phyloP scores from a whole-genome alignment of 179 eudicot species.

The Spinacia oleracea region DNA sequence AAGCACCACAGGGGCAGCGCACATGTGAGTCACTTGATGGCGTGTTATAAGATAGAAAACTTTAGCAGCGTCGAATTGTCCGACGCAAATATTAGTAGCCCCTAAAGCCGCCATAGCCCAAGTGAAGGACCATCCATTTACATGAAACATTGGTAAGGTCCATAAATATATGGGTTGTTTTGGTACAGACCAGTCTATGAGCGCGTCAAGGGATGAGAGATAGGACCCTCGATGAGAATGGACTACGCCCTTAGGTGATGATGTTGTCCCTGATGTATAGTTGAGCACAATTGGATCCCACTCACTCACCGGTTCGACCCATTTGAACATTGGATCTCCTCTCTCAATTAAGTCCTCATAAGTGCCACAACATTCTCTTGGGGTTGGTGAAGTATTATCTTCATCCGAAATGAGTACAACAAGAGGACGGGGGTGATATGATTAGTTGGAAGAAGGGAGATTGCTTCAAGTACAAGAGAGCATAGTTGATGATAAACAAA shows the following conservation, averaged over 20 bases:
- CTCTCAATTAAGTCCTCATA: background rate
- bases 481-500: background rate
- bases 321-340: conserved; percentile 9
- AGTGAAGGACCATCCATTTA: conserved; percentile 17
- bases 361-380: background rate
- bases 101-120: conserved; percentile 30
- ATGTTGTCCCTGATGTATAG: conserved; percentile 25
- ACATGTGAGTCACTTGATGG: conserved; percentile 22
- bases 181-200: conserved; percentile 18
- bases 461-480: conserved; percentile 1
- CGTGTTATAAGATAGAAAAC: background rate
- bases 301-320: conserved; percentile 15
- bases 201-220: background rate
- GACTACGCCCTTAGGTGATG: conserved; percentile 23
- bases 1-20: conserved; percentile 12
- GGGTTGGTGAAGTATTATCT: background rate
- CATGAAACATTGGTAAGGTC: conserved; percentile 25
- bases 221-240: conserved; percentile 16
- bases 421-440: conserved; percentile 8
- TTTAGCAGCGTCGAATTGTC: background rate
- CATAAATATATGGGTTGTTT: conserved; percentile 18
- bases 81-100: conserved; percentile 7
- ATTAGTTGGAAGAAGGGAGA: background rate
- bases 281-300: conserved; percentile 26
- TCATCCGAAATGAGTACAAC: background rate